Base-by-base conservation (phyloP, 164 flowering plant genomes). In the Platanus orientalis region DNA sequence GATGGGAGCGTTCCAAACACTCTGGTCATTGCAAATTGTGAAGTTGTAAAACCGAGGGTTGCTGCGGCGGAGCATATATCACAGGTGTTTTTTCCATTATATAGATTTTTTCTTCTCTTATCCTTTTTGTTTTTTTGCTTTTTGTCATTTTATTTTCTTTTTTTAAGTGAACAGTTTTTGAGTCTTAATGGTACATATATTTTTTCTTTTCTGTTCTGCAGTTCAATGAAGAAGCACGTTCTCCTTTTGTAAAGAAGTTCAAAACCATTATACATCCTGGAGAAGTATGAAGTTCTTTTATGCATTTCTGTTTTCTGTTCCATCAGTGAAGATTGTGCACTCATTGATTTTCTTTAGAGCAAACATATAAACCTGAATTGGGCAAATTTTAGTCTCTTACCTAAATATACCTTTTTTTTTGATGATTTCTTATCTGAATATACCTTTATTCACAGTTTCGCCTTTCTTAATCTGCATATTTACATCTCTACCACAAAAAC, bases 1-100 rank as follows among this genome's bases (percentile, higher is more conserved):
- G 99, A 95, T 80, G 99, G 99, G 14, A 91, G 87, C 67, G 94
- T 95, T 60, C 99, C 99, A 57, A 95, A 95, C 66, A 92, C 99
- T n/a, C 83, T 91, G 62, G 96, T 94, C 24, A 88, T 94, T 44
- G 99, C 97, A 23, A 94, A 89, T 66, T 87, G 92, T 72, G 99
- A 95, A 71, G 83, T 95, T 74, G 99, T 95, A 21, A 95, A 92
- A 65, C 88, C 96, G 14, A 85, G 99, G 74, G 97, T 95, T 67
- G 99, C 99, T 29, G 99, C 99, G 58, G 99, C 99, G 6, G 97
- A 92, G 73, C 96, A 92, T 78, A 92, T 95, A 64, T 79, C 97
- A 1, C 92, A 88, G 92, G 96, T 89, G 63, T 69, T 44, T 3
- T 19, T 21, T 6, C 19, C 54, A 26, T 30, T 25, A 50, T 34